Evolutionary conservation across 1,139 yeast species (phyloP).

Genomic region (Spathaspora jeffriesii): DNA sequence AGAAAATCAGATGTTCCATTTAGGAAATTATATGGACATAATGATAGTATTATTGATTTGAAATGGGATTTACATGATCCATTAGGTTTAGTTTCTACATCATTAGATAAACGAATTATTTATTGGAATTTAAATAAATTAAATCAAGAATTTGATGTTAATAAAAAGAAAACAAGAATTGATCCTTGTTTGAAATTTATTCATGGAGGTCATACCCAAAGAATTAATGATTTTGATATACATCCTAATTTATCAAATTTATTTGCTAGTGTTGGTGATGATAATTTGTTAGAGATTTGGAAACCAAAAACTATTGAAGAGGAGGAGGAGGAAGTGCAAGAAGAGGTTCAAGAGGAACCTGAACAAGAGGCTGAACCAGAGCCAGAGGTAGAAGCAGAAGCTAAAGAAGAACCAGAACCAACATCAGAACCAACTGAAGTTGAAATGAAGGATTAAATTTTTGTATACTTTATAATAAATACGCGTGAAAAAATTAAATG

Average conservation of each 20-base stretch:
- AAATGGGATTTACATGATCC: conserved; percentile 43
- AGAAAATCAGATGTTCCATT: conserved; percentile 48
- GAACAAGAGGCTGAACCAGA: conserved; percentile 6
- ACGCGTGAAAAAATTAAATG: not conserved
- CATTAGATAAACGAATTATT: conserved; percentile 49
- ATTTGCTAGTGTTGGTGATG: conserved; percentile 52
- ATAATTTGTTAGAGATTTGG: conserved; percentile 54
- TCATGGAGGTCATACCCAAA: conserved; percentile 61
- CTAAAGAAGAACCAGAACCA: no score
- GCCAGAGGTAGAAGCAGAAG: no score
- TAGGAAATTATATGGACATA: conserved; percentile 52
- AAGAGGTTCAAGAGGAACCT: conserved; percentile 28
- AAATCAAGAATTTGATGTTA: conserved; percentile 39
- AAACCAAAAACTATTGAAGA: conserved; percentile 48
- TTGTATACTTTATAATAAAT: no score
- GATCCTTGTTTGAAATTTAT: conserved; percentile 64
- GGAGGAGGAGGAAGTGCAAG: conserved; percentile 43
- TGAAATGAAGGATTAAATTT: conserved; percentile 9
- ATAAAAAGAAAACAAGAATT: conserved; percentile 20
- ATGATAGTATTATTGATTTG: conserved; percentile 39
- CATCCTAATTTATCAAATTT: conserved; percentile 47
- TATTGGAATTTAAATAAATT: conserved; percentile 52
- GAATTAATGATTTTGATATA: conserved; percentile 50
- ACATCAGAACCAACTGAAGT: no score
- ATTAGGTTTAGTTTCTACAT: conserved; percentile 42